Percentiles rank a stretch among this genome's conserved stretches.
Conservation (phyloP, 192 early-diverging fungal species). For the Coemansia sp. region DNA sequence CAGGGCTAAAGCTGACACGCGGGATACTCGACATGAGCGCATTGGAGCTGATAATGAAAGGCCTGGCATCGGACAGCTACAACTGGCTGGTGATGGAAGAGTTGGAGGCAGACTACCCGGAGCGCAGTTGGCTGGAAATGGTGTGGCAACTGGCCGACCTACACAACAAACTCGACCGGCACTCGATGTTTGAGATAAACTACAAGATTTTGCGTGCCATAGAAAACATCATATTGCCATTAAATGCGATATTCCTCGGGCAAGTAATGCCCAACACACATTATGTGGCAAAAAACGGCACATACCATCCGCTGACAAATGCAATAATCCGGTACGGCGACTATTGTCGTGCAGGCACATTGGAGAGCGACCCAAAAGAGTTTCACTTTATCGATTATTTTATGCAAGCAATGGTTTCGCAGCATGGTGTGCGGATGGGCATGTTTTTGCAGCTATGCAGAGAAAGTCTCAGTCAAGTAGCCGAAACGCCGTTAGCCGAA, state of each 20-base stretch:
- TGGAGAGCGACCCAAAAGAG: neutral
- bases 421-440: slow-evolving; percentile 32
- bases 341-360: neutral
- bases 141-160: slow-evolving; percentile 37
- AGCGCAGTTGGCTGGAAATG: slow-evolving; percentile 41
- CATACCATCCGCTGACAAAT: slow-evolving; percentile 27
- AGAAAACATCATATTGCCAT: slow-evolving; percentile 32
- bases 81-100: slow-evolving; percentile 27
- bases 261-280: slow-evolving; percentile 8
- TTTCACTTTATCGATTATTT: slow-evolving; percentile 41
- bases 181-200: slow-evolving; percentile 42
- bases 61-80: slow-evolving; percentile 20
- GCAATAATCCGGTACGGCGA: slow-evolving; percentile 22
- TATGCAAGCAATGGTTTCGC: slow-evolving; percentile 34
- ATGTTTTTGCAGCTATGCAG: slow-evolving; percentile 29
- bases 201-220: slow-evolving; percentile 41
- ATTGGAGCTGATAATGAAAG: slow-evolving; percentile 24
- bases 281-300: slow-evolving; percentile 13
- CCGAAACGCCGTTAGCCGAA: neutral
- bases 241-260: slow-evolving; percentile 34
- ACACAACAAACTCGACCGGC: slow-evolving; percentile 24
- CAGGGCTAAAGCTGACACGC: slow-evolving; percentile 26
- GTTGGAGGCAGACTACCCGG: slow-evolving; percentile 34
- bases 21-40: slow-evolving; percentile 36
- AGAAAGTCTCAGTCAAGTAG: slow-evolving; percentile 6